A percentile compares a stretch with the other conserved stretches of the same genome.
phyloP scores from a whole-genome alignment of 1,284 basidiomycete genomes.

The Agroathelia rolfsii region DNA sequence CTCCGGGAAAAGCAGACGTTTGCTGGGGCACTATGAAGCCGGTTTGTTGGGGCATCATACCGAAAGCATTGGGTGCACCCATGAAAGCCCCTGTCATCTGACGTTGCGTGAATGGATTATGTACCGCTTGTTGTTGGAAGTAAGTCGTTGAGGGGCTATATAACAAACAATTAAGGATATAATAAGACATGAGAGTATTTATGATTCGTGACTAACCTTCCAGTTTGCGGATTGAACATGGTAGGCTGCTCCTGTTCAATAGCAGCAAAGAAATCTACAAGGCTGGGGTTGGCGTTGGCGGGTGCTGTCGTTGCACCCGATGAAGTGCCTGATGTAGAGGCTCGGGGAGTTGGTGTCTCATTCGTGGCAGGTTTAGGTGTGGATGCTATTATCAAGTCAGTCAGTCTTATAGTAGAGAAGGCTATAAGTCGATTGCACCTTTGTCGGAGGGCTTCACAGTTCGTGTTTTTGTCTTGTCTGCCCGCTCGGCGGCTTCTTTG shows the following conservation, averaged over 20 bases:
- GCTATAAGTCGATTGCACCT: constrained; percentile 12
- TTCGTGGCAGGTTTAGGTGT: constrained; percentile 10
- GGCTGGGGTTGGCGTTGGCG: constrained; percentile 24
- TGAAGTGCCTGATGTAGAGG: constrained; percentile 17
- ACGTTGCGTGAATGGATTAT: constrained; percentile 72
- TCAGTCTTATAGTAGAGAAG: not conserved
- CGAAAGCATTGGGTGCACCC: constrained; percentile 21
- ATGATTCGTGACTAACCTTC: constrained; percentile 31
- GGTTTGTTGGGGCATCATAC: constrained; percentile 32
- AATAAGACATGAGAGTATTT: constrained; percentile 3
- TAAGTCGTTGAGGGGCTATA: constrained; percentile 41
- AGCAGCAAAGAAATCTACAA: constrained; percentile 85
- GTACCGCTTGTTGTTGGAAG: constrained; percentile 52
- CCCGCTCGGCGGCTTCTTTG: constrained; percentile 66
- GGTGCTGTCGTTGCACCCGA: constrained; percentile 16
- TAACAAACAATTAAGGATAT: constrained; percentile 11
- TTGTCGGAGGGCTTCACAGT: constrained; percentile 14
- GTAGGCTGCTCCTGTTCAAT: constrained; percentile 79
- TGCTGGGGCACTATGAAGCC: constrained; percentile 43
- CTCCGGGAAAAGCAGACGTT: constrained; percentile 29
- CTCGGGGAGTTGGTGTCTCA: constrained; percentile 8
- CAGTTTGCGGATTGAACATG: constrained; percentile 60
- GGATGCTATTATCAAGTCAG: constrained; percentile 9
- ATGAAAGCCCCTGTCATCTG: constrained; percentile 36
- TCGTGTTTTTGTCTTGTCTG: constrained; percentile 22